Percentiles rank a stretch among this genome's conserved stretches.
phyloP scores from a whole-genome alignment of 177 flowering plant species.

The Vitis hybrid region DNA sequence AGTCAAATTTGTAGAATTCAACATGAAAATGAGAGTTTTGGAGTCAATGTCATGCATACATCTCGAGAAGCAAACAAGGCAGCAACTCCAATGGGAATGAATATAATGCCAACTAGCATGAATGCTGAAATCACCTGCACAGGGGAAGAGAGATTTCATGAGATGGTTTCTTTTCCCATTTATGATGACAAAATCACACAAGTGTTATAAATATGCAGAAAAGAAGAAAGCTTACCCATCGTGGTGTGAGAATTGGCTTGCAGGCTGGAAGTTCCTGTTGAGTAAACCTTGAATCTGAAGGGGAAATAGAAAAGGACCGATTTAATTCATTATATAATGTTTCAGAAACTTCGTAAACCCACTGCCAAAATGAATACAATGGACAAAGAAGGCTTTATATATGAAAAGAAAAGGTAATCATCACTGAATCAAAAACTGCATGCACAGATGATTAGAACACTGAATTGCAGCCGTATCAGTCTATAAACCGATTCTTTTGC shows the following conservation, averaged over 20 bases:
- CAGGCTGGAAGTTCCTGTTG: constrained; percentile 98
- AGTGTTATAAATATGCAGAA: background rate
- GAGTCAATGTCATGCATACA: constrained; percentile 43
- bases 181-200: background rate
- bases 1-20: background rate
- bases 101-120: constrained; percentile 61
- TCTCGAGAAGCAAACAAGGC: constrained; percentile 77
- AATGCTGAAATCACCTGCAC: constrained; percentile 58
- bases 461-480: too few species aligned
- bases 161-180: background rate
- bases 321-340: background rate
- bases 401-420: too few species aligned
- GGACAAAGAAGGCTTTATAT: background rate
- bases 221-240: constrained; percentile 51
- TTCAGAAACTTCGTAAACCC: background rate
- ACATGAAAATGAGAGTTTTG: background rate
- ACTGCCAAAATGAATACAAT: background rate
- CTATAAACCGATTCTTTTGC: too few species aligned
- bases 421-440: too few species aligned
- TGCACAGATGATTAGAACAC: too few species aligned
- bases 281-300: constrained; percentile 84
- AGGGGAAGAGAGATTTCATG: background rate
- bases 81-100: constrained; percentile 82
- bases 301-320: background rate
- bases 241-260: constrained; percentile 92